A percentile compares a stretch with the other conserved stretches of the same genome.
Evolutionary conservation across 352 stramenopile species (phyloP).

Genomic region (Phytophthora colocasiae): DNA sequence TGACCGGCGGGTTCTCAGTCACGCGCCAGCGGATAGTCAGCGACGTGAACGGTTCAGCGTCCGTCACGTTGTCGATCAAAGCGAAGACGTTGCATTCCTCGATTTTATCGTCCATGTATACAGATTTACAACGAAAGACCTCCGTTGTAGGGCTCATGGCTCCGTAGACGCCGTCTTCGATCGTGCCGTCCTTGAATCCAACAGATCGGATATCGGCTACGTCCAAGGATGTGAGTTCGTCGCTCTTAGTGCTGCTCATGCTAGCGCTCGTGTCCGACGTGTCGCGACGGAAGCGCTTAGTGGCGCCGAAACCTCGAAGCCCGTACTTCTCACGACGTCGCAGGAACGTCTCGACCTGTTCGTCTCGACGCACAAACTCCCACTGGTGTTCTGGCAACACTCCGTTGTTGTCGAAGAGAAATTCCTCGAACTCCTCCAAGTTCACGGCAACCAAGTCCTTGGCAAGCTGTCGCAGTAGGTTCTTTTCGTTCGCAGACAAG

Average conservation of each 20-base stretch:
- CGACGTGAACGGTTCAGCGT: constrained; percentile 28
- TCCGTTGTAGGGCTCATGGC: constrained; percentile 41
- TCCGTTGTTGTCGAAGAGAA: constrained; percentile 33
- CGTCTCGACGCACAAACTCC: constrained; percentile 36
- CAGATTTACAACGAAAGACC: constrained; percentile 36
- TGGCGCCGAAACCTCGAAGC: constrained; percentile 30
- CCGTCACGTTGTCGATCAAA: constrained; percentile 35
- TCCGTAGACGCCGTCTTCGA: constrained; percentile 44
- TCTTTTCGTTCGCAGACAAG: constrained; percentile 22
- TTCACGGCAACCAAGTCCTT: constrained; percentile 35
- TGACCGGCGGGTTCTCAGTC: constrained; percentile 36
- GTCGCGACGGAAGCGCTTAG: constrained; percentile 28
- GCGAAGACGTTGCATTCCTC: constrained; percentile 40
- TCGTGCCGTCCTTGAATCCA: constrained; percentile 33
- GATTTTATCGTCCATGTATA: constrained; percentile 41
- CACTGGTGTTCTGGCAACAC: constrained; percentile 27
- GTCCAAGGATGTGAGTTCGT: constrained; percentile 34
- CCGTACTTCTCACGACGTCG: constrained; percentile 36
- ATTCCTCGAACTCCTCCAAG: constrained; percentile 36
- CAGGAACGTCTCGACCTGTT: constrained; percentile 37
- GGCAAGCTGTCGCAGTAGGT: constrained; percentile 33
- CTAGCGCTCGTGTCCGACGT: constrained; percentile 31
- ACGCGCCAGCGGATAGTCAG: constrained; percentile 34
- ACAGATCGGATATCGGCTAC: constrained; percentile 35
- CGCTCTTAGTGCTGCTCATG: constrained; percentile 36